Conservation (phyloP, 345 rosid species). For the Acer yangbiense region DNA sequence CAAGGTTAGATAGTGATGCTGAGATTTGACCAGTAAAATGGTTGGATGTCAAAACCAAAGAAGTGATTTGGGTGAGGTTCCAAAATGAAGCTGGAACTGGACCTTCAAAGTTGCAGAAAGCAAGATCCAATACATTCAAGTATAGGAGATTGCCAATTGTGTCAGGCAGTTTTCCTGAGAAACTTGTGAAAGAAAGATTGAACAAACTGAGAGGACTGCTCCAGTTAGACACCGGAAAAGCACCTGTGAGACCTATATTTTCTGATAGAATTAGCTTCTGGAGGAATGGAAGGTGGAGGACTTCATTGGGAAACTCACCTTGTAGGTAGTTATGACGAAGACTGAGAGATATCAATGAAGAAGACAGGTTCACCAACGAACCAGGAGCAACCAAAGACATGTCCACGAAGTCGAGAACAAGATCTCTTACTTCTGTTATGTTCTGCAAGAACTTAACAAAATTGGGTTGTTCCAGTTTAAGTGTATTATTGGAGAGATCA, state of each 20-base stretch:
- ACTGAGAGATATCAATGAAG: neutral
- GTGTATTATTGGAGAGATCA: constrained; percentile 15
- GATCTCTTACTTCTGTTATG: neutral
- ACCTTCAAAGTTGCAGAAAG: neutral
- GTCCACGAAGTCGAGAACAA: neutral
- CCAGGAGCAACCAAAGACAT: constrained; percentile 3
- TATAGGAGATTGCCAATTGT: constrained; percentile 7
- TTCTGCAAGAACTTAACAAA: neutral
- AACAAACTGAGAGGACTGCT: constrained; percentile 6
- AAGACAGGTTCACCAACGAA: constrained; percentile 14
- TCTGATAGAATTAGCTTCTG: neutral
- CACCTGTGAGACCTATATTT: neutral
- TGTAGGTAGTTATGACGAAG: neutral
- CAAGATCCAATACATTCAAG: constrained; percentile 5
- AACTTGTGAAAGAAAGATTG: neutral
- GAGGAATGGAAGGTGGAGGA: constrained; percentile 17
- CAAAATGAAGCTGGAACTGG: constrained; percentile 3
- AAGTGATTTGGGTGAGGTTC: neutral
- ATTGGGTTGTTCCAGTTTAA: neutral
- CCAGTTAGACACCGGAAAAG: constrained; percentile 16
- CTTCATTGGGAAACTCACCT: constrained; percentile 12
- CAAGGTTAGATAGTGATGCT: neutral
- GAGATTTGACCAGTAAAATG: constrained; percentile 3
- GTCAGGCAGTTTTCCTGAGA: constrained; percentile 7
- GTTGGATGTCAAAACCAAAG: neutral